Percentiles rank a stretch among this genome's conserved stretches.
Conservation (phyloP, 2,329 filamentous ascomycete genomes). For the Herpotrichia juniperi region DNA sequence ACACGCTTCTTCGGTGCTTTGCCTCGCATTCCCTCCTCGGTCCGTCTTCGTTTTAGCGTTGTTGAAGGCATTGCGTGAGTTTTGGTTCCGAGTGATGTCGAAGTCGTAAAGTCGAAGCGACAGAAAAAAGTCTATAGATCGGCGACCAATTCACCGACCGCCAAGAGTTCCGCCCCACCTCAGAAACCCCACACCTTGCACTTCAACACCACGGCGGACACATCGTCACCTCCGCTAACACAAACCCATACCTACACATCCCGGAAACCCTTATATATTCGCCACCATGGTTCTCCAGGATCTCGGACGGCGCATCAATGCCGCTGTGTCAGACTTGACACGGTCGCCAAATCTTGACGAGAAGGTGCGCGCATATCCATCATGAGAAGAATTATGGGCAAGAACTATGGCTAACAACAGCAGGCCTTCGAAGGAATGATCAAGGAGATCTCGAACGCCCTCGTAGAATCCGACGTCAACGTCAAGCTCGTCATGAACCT, state of each 20-base stretch:
- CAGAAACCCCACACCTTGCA: constrained; percentile 23
- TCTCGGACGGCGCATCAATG: constrained; percentile 96
- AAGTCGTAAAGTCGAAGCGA: constrained; percentile 8
- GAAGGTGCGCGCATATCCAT: constrained; percentile 65
- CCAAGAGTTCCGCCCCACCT: constrained; percentile 28
- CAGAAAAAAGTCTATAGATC: constrained; percentile 31
- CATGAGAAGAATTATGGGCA: not conserved
- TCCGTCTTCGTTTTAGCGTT: constrained; percentile 61
- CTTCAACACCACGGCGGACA: constrained; percentile 10
- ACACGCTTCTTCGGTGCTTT: constrained; percentile 58
- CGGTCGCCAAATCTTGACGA: constrained; percentile 93
- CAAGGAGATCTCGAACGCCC: constrained; percentile 95
- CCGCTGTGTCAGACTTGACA: constrained; percentile 92
- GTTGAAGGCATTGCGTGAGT: constrained; percentile 44
- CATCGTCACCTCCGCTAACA: constrained; percentile 8
- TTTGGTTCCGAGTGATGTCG: constrained; percentile 11
- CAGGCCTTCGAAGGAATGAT: constrained; percentile 97
- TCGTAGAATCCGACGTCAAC: constrained; percentile 97
- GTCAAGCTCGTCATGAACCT: constrained; percentile 89
- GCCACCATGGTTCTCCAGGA: constrained; percentile 93
- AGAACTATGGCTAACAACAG: constrained; percentile 43
- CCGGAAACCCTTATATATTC: constrained; percentile 16
- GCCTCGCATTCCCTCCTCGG: constrained; percentile 63
- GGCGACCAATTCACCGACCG: constrained; percentile 34
- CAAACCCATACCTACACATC: constrained; percentile 4